Base-by-base conservation (phyloP, 306 rosid species). In the Quercus robur region DNA sequence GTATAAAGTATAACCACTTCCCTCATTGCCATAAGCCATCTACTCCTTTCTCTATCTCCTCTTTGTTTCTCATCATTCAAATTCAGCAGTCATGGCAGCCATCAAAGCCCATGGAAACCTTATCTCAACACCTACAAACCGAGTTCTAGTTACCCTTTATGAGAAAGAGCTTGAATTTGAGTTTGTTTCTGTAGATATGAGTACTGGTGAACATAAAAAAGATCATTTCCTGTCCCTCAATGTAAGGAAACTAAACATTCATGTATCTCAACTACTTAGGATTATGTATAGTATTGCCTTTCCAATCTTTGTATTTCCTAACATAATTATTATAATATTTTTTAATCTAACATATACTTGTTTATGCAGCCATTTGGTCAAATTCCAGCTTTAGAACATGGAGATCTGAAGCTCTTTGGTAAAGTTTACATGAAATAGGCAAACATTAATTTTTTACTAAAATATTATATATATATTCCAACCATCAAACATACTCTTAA, bases 291-390 rank as follows among this genome's bases (percentile, higher is more conserved):
- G n/a, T 58, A 9, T 13, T 7, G 52, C 52, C 21, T 6, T 58
- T 7, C 64, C 52, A 46, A 46, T 46, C 15, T 12, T 46, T 46
- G 13, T 46, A 46, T 46, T 46, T 46, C 52, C 44, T 7, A 38
- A 38, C 44, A 38, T 38, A 38, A 38, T 38, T 7, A 38, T 38
- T 11, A 12, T 63, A 8, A 1, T 52, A 21, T 19, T 14, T 41
- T 11, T 23, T 30, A 7, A 23, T 66, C 64, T 78, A 3, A 17
- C 28, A n/a, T 20, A 54, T 83, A 13, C 78, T 30, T 44, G 10
- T 64, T 73, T 49, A 31, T 77, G 81, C 83, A 92, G 97, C 98
- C 98, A 64, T 91, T 91, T 81, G 94, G 98, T 74, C 94, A 87
- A 83, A 83, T 94, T 84, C 97, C 98, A 19, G 97, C 84, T 1